Conservation (phyloP, 805 yeast genomes). For the Wickerhamomyces kurtzmanii region DNA sequence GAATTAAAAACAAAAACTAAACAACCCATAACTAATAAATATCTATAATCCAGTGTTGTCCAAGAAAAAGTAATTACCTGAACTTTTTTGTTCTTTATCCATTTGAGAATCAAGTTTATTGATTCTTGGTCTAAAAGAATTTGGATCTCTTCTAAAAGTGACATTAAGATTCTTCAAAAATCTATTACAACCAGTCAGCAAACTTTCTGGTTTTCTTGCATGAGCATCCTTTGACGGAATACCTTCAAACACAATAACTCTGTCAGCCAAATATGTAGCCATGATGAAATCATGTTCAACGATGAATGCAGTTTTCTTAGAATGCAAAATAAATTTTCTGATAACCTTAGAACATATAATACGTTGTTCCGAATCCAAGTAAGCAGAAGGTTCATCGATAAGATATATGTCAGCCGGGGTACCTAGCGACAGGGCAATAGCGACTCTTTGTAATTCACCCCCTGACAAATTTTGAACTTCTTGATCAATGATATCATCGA, state of each 20-base stretch:
- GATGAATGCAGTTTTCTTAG: constrained; percentile 97
- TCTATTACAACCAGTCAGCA: constrained; percentile 93
- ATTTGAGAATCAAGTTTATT: constrained; percentile 96
- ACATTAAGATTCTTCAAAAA: constrained; percentile 96
- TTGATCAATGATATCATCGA: constrained; percentile 92
- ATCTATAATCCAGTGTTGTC: constrained; percentile 48
- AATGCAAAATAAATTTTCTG: constrained; percentile 90
- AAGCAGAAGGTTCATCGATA: constrained; percentile 98
- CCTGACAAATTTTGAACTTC: constrained; percentile 97
- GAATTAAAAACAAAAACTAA: too few relatives aligned
- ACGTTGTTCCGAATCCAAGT: constrained; percentile 99
- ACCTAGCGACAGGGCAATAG: constrained; percentile 92
- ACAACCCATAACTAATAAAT: too few relatives aligned
- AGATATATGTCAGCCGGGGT: constrained; percentile 90
- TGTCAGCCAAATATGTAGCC: constrained; percentile 99
- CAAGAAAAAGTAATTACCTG: constrained; percentile 94
- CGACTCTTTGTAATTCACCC: constrained; percentile 99
- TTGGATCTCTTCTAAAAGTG: constrained; percentile 98
- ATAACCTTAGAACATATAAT: constrained; percentile 97
- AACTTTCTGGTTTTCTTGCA: constrained; percentile 86
- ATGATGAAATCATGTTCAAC: constrained; percentile 99
- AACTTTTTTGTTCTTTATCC: constrained; percentile 93
- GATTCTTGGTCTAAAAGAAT: constrained; percentile 96
- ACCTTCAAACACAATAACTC: constrained; percentile 98
- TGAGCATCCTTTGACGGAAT: constrained; percentile 74